These are phyloP conservation scores for Penicillium cinerascens DNA, from an alignment of 495 filamentous ascomycete species.

Conservation along the genomic window DNA sequence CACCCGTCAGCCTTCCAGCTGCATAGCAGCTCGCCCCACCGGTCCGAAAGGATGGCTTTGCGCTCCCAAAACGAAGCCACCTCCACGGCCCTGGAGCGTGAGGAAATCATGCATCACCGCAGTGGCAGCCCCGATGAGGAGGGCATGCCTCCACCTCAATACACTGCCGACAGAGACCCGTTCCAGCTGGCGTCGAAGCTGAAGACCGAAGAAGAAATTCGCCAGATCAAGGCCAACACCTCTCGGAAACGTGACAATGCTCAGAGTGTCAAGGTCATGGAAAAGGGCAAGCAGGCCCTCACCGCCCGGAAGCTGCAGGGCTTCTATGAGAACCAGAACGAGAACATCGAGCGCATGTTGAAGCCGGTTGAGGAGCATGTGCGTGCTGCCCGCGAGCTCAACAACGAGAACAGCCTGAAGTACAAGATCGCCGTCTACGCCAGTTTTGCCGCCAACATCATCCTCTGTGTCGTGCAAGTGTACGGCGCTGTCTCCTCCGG, in stretches of 20 bases:
- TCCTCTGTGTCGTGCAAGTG: conserved; percentile 75
- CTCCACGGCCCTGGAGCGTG: conserved; percentile 34
- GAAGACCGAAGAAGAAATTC: conserved; percentile 76
- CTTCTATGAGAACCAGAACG: conserved; percentile 91
- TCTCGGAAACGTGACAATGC: conserved; percentile 67
- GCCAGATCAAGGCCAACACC: conserved; percentile 76
- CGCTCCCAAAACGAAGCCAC: conserved; percentile 31
- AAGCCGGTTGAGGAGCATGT: conserved; percentile 92
- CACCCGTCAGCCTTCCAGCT: conserved; percentile 27
- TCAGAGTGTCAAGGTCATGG: conserved; percentile 29
- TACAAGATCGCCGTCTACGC: conserved; percentile 87
- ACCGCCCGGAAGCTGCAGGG: conserved; percentile 63
- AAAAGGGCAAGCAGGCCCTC: conserved; percentile 30
- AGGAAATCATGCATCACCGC: conserved; percentile 22
- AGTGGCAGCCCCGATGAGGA: conserved; percentile 58
- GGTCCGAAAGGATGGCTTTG: conserved; percentile 19
- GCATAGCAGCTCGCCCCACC: conserved; percentile 18
- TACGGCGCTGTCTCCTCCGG: conserved; percentile 84
- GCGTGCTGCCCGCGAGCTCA: conserved; percentile 72
- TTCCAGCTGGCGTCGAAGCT: conserved; percentile 74
- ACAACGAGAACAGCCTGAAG: conserved; percentile 75
- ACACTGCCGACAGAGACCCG: conserved; percentile 68
- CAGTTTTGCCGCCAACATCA: conserved; percentile 80
- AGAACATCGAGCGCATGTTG: conserved; percentile 85
- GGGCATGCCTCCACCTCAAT: conserved; percentile 55